These are phyloP conservation scores for Penstemon barbatus DNA, from an alignment of 257 asterid species.

Conservation along the genomic window DNA sequence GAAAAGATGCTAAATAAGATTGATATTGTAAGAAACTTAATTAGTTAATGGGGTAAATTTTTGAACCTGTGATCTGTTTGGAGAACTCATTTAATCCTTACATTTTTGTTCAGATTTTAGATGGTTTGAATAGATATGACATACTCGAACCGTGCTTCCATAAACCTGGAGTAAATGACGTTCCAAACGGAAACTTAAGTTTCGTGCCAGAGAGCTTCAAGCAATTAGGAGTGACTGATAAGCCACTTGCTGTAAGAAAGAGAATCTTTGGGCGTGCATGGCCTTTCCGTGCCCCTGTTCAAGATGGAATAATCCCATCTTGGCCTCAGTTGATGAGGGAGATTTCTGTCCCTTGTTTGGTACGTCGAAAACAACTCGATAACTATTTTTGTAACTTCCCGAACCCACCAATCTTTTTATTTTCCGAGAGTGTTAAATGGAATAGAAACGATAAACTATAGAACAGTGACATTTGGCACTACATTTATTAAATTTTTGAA, in stretches of 20 bases:
- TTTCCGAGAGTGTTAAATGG: too few species aligned
- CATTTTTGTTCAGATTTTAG: conserved; percentile 36
- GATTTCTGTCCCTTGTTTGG: conserved; percentile 43
- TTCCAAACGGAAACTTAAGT: conserved; percentile 21
- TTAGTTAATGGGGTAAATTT: background rate
- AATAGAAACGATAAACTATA: too few species aligned
- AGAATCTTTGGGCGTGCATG: conserved; percentile 63
- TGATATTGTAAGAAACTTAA: conserved; percentile 20
- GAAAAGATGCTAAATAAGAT: conserved; percentile 25
- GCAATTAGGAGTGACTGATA: conserved; percentile 47
- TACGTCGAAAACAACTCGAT: conserved; percentile 14
- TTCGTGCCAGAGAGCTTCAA: conserved; percentile 49
- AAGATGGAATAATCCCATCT: conserved; percentile 42
- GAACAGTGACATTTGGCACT: background rate
- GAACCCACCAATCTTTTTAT: too few species aligned
- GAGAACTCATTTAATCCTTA: background rate
- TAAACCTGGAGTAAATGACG: background rate
- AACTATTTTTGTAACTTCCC: too few species aligned
- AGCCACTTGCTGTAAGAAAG: conserved; percentile 53
- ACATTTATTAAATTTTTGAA: background rate
- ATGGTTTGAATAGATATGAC: conserved; percentile 40
- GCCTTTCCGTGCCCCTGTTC: conserved; percentile 61
- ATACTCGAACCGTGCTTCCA: conserved; percentile 61
- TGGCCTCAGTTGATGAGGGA: conserved; percentile 46
- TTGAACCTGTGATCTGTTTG: too few species aligned